phyloP scores from a whole-genome alignment of 1,284 basidiomycete genomes.

The Cerrena zonata region DNA sequence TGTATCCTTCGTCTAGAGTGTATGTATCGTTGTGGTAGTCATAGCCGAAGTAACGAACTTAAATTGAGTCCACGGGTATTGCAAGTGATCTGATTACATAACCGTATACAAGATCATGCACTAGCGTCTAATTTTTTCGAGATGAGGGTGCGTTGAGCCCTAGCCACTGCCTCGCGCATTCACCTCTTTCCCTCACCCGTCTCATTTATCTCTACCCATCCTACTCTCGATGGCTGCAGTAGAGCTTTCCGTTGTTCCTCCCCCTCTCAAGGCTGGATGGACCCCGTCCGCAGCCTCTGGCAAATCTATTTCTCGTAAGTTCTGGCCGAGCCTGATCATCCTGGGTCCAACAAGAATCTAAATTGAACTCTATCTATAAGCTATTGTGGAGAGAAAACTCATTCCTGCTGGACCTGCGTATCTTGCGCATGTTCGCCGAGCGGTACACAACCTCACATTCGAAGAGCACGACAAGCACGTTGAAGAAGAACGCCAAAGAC shows the following conservation, averaged over 20 bases:
- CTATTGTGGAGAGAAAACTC: slow-evolving; percentile 40
- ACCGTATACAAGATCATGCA: too few species aligned
- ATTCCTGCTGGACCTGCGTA: slow-evolving; percentile 84
- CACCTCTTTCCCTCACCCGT: too few species aligned
- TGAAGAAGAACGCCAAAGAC: slow-evolving; percentile 48
- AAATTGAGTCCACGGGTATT: too few species aligned
- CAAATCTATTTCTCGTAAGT: slow-evolving; percentile 32
- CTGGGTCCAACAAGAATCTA: not conserved
- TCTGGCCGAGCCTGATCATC: slow-evolving; percentile 4
- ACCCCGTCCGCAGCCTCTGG: slow-evolving; percentile 22
- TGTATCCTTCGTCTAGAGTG: too few species aligned
- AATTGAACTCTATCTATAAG: slow-evolving; percentile 16
- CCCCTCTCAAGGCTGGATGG: slow-evolving; percentile 27
- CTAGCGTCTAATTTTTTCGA: too few species aligned
- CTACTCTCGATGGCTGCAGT: slow-evolving; percentile 26
- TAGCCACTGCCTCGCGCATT: too few species aligned
- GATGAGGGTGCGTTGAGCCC: too few species aligned
- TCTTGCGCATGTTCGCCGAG: slow-evolving; percentile 72
- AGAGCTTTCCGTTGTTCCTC: slow-evolving; percentile 28
- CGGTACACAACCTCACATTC: slow-evolving; percentile 72
- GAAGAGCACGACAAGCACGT: slow-evolving; percentile 70
- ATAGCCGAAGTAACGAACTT: too few species aligned
- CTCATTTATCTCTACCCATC: not conserved
- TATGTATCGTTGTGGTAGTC: too few species aligned
- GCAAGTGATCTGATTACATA: too few species aligned